phyloP scores from a whole-genome alignment of 352 stramenopile genomes.

The Blastocystis sp. region DNA sequence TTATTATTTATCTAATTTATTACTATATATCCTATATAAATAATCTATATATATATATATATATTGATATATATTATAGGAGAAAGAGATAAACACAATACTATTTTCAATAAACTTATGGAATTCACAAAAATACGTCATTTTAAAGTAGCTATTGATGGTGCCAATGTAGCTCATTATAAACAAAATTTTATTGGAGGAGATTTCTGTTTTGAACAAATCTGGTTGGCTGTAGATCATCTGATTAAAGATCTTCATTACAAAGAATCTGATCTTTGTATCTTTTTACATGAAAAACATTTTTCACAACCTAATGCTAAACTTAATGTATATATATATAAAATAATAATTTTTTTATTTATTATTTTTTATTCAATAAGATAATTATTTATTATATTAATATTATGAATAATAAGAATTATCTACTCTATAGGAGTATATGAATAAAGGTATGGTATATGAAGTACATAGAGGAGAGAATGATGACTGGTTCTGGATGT shows the following conservation, averaged over 20 bases:
- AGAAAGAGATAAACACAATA: too few relatives aligned
- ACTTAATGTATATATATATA: slow-evolving; percentile 53
- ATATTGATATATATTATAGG: too few relatives aligned
- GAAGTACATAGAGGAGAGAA: slow-evolving; percentile 78
- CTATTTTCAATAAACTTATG: too few relatives aligned
- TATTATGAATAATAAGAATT: too few relatives aligned
- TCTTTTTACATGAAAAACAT: slow-evolving; percentile 82
- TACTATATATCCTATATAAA: too few relatives aligned
- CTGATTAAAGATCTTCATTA: too few relatives aligned
- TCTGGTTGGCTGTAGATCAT: slow-evolving; percentile 70
- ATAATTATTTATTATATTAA: background rate
- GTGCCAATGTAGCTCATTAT: slow-evolving; percentile 89
- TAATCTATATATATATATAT: too few relatives aligned
- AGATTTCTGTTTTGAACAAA: slow-evolving; percentile 78
- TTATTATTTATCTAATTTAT: too few relatives aligned
- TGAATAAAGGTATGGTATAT: slow-evolving; percentile 62
- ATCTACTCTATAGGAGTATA: slow-evolving; percentile 47
- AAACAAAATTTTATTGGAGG: slow-evolving; percentile 78
- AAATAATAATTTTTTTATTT: slow-evolving; percentile 51
- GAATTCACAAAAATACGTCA: too few relatives aligned
- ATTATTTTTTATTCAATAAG: background rate
- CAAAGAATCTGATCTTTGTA: slow-evolving; percentile 63
- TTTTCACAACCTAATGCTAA: slow-evolving; percentile 65
- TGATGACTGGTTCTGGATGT: slow-evolving; percentile 98
- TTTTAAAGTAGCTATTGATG: too few relatives aligned